phyloP scores from a whole-genome alignment of 2,329 filamentous ascomycete species.

The Exophiala alcalophila region DNA sequence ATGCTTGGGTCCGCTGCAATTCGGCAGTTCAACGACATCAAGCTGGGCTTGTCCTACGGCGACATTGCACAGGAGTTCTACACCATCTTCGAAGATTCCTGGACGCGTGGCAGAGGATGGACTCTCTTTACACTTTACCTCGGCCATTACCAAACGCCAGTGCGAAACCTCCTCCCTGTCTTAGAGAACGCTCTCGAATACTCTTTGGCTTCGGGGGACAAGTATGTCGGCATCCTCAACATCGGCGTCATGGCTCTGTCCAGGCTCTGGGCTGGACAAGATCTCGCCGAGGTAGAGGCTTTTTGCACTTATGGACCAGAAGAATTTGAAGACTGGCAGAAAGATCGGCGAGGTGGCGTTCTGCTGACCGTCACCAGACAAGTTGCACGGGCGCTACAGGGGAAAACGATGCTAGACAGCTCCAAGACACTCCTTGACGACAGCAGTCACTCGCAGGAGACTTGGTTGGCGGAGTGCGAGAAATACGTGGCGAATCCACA shows the following conservation, averaged over 20 bases:
- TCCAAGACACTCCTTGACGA: conserved; percentile 54
- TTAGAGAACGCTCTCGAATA: conserved; percentile 57
- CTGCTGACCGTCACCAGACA: conserved; percentile 55
- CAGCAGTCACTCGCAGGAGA: conserved; percentile 49
- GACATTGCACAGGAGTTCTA: conserved; percentile 53
- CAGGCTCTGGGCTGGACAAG: conserved; percentile 56
- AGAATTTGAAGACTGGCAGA: conserved; percentile 56
- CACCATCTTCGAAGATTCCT: conserved; percentile 51
- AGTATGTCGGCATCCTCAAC: conserved; percentile 57
- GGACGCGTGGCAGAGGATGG: conserved; percentile 55
- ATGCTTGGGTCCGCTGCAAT: conserved; percentile 57
- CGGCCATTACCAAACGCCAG: conserved; percentile 56
- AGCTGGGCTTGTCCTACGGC: conserved; percentile 54
- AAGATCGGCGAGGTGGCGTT: conserved; percentile 58
- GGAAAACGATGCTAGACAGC: conserved; percentile 54
- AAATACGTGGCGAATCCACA: conserved; percentile 49
- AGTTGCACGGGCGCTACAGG: conserved; percentile 57
- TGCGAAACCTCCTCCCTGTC: conserved; percentile 50
- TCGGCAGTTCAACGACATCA: conserved; percentile 57
- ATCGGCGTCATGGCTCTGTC: conserved; percentile 58
- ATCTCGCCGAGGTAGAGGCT: conserved; percentile 56
- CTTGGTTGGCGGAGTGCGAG: conserved; percentile 50
- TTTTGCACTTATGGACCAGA: conserved; percentile 57
- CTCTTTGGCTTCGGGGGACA: conserved; percentile 57
- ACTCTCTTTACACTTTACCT: conserved; percentile 59